Conservation (phyloP, 2,329 filamentous ascomycete genomes). For the Lasiodiplodia theobromae region DNA sequence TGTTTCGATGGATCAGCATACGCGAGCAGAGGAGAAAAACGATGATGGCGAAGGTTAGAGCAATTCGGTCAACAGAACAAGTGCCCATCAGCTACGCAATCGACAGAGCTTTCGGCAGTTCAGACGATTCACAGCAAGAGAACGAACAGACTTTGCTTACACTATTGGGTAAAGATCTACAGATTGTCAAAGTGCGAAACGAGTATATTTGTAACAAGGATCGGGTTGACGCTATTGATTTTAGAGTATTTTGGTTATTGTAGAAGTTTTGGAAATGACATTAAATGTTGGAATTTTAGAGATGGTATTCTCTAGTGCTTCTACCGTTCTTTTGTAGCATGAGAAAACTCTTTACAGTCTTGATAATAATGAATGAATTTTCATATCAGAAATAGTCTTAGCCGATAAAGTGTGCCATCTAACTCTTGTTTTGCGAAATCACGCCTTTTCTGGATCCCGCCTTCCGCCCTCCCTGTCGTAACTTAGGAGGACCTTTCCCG, state of each 20-base stretch:
- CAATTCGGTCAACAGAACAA: neutral
- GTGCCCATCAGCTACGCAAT: neutral
- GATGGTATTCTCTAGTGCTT: too few relatives aligned
- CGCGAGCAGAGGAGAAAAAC: neutral
- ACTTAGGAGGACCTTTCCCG: too few relatives aligned
- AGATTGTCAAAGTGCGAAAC: constrained; percentile 23
- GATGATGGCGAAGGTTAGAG: neutral
- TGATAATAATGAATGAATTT: too few relatives aligned
- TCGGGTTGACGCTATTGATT: constrained; percentile 28
- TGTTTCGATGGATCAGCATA: neutral
- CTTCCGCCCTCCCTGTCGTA: too few relatives aligned
- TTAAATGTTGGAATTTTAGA: too few relatives aligned
- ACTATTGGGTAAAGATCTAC: constrained; percentile 7
- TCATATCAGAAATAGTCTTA: too few relatives aligned
- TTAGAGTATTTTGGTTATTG: neutral
- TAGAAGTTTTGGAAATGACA: too few relatives aligned
- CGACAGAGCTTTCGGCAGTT: neutral
- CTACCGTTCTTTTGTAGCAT: too few relatives aligned
- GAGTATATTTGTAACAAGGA: constrained; percentile 26
- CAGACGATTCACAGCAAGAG: neutral
- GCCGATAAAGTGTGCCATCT: too few relatives aligned
- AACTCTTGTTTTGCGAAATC: too few relatives aligned
- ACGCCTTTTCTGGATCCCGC: too few relatives aligned
- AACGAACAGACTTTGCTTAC: neutral
- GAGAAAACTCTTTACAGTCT: too few relatives aligned